These are phyloP conservation scores for Globisporangium paroecandrum DNA, from an alignment of 352 stramenopile genomes.

Conservation along the genomic window DNA sequence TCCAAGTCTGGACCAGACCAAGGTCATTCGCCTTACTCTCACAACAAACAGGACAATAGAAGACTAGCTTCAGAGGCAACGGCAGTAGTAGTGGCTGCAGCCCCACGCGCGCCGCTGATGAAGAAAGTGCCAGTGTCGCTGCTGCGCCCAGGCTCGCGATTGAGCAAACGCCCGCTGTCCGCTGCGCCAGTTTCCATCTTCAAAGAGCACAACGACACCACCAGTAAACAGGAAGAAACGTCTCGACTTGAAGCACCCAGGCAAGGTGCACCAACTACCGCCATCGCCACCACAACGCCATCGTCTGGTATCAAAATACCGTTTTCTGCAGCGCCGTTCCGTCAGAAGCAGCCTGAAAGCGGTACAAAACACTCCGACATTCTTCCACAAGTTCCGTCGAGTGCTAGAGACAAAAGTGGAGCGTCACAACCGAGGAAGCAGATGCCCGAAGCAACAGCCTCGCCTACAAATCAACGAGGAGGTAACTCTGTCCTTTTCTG, in stretches of 20 bases:
- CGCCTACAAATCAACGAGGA: not conserved
- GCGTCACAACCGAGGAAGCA: not conserved
- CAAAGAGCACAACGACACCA: constrained; percentile 2
- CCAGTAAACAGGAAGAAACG: not conserved
- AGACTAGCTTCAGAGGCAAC: not conserved
- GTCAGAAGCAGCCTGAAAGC: not conserved
- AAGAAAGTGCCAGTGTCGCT: constrained; percentile 12
- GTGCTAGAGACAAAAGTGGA: not conserved
- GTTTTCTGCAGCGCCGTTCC: not conserved
- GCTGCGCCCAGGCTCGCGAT: constrained; percentile 7
- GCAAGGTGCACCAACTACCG: not conserved
- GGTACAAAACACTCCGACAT: not conserved
- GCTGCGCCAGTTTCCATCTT: constrained; percentile 14
- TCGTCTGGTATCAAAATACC: constrained; percentile 1
- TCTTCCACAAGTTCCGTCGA: not conserved
- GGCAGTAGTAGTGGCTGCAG: not conserved
- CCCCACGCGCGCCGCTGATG: not conserved
- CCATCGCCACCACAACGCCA: not conserved
- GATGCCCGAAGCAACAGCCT: not conserved
- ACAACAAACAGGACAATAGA: constrained; percentile 18
- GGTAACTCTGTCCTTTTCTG: not conserved
- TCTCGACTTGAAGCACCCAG: not conserved
- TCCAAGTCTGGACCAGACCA: not conserved
- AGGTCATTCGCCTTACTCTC: not conserved
- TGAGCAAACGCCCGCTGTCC: constrained; percentile 11